These are phyloP conservation scores for Penicillium taxi DNA, from an alignment of 495 filamentous ascomycete species.

Conservation along the genomic window DNA sequence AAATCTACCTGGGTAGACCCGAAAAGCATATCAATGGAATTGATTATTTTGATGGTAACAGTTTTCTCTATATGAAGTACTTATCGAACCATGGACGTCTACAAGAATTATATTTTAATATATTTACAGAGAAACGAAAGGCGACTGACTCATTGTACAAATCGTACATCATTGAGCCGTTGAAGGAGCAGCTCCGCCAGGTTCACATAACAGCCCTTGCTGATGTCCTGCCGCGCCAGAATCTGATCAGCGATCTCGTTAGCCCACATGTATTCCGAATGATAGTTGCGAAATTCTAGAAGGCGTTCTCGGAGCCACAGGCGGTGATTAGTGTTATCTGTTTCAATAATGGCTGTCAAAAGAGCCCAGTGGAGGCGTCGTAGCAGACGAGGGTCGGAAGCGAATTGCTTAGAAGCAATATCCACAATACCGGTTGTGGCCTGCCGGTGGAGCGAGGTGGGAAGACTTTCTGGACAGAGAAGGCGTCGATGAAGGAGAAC, in stretches of 20 bases:
- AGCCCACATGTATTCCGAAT: constrained; percentile 31
- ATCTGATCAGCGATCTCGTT: constrained; percentile 29
- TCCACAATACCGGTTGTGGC: constrained; percentile 30
- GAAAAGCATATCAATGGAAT: too few relatives aligned
- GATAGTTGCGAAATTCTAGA: constrained; percentile 22
- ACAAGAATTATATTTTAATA: too few relatives aligned
- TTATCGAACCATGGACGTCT: too few relatives aligned
- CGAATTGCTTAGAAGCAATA: constrained; percentile 32
- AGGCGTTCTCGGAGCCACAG: constrained; percentile 35
- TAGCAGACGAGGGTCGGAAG: constrained; percentile 26
- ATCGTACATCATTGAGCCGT: constrained; percentile 16
- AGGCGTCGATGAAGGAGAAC: constrained; percentile 38
- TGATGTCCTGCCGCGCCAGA: constrained; percentile 24
- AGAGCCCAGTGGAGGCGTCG: constrained; percentile 41
- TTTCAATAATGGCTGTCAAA: constrained; percentile 40
- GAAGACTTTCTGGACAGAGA: constrained; percentile 17
- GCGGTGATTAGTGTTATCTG: constrained; percentile 27
- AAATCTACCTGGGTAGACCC: too few relatives aligned
- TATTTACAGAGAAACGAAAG: too few relatives aligned
- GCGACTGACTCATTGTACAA: too few relatives aligned
- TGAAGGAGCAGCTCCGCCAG: constrained; percentile 26
- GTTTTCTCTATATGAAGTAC: too few relatives aligned
- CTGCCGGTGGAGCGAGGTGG: constrained; percentile 25
- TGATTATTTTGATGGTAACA: too few relatives aligned
- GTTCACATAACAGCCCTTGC: constrained; percentile 23